These are phyloP conservation scores for Russula virescens DNA, from an alignment of 768 basidiomycete species.

Conservation along the genomic window DNA sequence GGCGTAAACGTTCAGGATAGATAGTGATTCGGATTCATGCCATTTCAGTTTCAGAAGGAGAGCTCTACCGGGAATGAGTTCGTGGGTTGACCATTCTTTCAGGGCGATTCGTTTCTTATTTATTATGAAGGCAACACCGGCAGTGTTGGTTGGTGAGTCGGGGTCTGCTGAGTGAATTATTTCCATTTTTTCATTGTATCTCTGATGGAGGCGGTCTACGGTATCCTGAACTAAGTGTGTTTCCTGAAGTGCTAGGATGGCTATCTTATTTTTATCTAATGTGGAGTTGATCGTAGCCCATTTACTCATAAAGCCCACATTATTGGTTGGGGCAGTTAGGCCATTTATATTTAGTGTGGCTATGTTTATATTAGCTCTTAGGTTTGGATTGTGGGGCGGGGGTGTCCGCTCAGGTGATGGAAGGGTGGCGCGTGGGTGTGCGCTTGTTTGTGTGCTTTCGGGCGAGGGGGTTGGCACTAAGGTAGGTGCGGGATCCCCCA, in stretches of 20 bases:
- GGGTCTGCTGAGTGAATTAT: background rate
- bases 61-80: background rate
- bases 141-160: fast-evolving
- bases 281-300: background rate
- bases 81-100: background rate
- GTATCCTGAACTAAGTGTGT: background rate
- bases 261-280: background rate
- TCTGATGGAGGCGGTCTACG: background rate
- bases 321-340: background rate
- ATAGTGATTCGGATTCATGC: background rate
- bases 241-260: background rate
- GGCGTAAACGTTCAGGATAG: background rate
- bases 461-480: too few relatives aligned
- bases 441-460: too few relatives aligned
- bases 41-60: background rate
- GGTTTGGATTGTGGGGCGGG: too few relatives aligned
- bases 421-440: too few relatives aligned
- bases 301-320: background rate
- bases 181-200: background rate
- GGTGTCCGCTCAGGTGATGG: too few relatives aligned
- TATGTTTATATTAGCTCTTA: background rate
- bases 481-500: too few relatives aligned
- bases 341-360: background rate
- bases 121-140: background rate
- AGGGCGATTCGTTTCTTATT: background rate